Conservation (phyloP, 2,329 filamentous ascomycete genomes). For the Colletotrichum kahawae region DNA sequence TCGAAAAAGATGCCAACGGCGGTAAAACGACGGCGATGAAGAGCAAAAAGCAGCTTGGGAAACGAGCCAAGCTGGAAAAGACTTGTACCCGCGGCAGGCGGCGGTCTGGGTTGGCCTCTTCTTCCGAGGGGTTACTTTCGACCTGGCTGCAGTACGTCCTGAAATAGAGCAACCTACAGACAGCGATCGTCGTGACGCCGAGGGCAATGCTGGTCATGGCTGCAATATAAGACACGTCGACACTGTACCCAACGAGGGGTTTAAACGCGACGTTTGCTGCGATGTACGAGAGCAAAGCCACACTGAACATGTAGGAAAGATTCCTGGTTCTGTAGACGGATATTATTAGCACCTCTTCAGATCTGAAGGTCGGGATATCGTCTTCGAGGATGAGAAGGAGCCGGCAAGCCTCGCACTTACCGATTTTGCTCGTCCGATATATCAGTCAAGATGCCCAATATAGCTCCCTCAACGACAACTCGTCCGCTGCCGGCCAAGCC, state of each 20-base stretch:
- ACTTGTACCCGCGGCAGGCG: neutral
- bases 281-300: neutral
- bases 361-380: neutral
- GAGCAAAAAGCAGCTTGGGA: neutral
- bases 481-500: neutral
- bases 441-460: neutral
- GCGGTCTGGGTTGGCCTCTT: neutral
- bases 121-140: neutral
- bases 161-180: fast-evolving
- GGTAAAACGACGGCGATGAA: neutral
- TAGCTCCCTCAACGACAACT: neutral
- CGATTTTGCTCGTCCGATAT: neutral
- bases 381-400: neutral
- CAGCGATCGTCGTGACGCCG: neutral
- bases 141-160: neutral
- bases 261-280: neutral
- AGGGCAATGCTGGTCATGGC: neutral
- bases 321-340: neutral
- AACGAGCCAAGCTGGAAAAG: neutral
- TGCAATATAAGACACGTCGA: neutral
- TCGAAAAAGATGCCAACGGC: neutral
- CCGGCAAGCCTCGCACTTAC: neutral
- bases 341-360: neutral
- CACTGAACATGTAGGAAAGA: neutral
- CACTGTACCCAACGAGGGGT: neutral